These are phyloP conservation scores for Ormosia emarginata DNA, from an alignment of 306 rosid genomes.

Conservation along the genomic window DNA sequence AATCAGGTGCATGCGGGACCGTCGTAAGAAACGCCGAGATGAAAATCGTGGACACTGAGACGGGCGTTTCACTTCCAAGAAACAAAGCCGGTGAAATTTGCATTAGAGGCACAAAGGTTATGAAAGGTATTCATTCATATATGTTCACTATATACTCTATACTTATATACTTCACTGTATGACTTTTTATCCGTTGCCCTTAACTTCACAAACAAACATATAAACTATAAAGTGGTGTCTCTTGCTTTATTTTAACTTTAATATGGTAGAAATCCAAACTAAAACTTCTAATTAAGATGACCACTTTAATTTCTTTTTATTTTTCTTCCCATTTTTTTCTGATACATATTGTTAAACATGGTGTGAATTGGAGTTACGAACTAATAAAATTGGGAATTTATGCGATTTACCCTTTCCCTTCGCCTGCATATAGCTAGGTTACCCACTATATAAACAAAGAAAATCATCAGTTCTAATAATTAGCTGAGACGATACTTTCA, in stretches of 20 bases:
- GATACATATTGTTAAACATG: no score
- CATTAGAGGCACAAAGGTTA: conserved; percentile 67
- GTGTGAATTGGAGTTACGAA: no score
- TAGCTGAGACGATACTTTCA: neutral
- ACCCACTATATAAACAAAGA: neutral
- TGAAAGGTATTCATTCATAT: conserved; percentile 65
- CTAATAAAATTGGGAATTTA: no score
- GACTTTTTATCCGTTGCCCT: neutral
- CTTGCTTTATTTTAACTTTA: neutral
- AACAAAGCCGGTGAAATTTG: conserved; percentile 75
- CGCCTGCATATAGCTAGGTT: neutral
- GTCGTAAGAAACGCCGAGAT: conserved; percentile 70
- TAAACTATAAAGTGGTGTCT: neutral
- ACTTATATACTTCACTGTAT: no score
- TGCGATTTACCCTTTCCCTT: neutral
- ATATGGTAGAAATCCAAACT: neutral
- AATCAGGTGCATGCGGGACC: conserved; percentile 83
- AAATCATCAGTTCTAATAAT: neutral
- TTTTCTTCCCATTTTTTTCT: no score
- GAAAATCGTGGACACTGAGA: conserved; percentile 61
- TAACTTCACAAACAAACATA: neutral
- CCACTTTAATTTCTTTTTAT: no score
- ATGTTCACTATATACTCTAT: neutral
- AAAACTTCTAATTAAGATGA: neutral
- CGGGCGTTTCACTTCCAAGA: conserved; percentile 62